Percentiles rank a stretch among this genome's conserved stretches.
phyloP scores from a whole-genome alignment of 2,329 filamentous ascomycete genomes.

The Venturia asperata region DNA sequence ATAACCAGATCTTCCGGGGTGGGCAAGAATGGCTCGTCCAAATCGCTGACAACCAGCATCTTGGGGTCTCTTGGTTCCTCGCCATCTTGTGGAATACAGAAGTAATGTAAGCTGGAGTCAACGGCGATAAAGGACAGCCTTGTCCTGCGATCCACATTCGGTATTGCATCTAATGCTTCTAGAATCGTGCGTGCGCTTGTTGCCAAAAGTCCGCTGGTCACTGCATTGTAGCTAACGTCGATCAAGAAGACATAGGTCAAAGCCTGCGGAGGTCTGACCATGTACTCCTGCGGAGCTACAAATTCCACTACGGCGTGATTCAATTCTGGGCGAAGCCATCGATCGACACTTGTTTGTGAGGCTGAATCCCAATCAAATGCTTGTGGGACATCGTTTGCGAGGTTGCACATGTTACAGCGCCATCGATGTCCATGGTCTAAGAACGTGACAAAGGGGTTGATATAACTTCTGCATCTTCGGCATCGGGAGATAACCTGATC shows the following conservation, averaged over 20 bases:
- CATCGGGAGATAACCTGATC: slow-evolving; percentile 97
- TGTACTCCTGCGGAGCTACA: slow-evolving; percentile 96
- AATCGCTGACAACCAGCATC: slow-evolving; percentile 90
- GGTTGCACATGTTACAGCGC: slow-evolving; percentile 99
- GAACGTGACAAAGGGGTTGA: slow-evolving; percentile 95
- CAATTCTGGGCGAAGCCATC: slow-evolving; percentile 85
- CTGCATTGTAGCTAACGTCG: slow-evolving; percentile 84
- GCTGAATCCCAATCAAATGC: slow-evolving; percentile 97
- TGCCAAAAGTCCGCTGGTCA: slow-evolving; percentile 83
- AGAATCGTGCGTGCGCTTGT: slow-evolving; percentile 89
- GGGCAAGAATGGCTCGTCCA: slow-evolving; percentile 93
- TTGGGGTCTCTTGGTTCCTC: slow-evolving; percentile 77
- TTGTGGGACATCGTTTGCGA: slow-evolving; percentile 98
- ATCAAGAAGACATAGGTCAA: slow-evolving; percentile 93
- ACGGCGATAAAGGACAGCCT: slow-evolving; percentile 92
- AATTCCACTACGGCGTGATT: slow-evolving; percentile 98
- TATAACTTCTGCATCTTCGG: slow-evolving; percentile 91
- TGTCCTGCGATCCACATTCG: slow-evolving; percentile 91
- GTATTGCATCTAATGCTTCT: slow-evolving; percentile 92
- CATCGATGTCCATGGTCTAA: slow-evolving; percentile 94
- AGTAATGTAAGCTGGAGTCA: slow-evolving; percentile 92
- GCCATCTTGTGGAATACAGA: slow-evolving; percentile 82
- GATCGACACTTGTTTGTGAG: slow-evolving; percentile 70
- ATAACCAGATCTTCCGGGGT: slow-evolving; percentile 89
- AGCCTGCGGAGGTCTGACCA: slow-evolving; percentile 94